Conservation (phyloP, 495 filamentous ascomycete genomes). For the Penicillium lividum region DNA sequence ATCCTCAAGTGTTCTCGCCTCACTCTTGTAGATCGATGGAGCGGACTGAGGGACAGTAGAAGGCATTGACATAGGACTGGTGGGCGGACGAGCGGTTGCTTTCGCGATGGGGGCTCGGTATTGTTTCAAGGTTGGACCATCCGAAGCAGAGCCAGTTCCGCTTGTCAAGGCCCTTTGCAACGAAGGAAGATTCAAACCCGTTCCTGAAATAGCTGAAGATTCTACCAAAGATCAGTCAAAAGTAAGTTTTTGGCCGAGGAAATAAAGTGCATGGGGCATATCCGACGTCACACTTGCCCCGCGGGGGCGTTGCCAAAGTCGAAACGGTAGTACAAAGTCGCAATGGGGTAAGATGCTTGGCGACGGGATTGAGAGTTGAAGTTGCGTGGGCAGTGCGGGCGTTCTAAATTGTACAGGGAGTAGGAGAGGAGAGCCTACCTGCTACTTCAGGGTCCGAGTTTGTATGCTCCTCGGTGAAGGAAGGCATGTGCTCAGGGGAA, state of each 20-base stretch:
- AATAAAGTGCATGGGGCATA: conserved; percentile 3
- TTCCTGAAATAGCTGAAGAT: conserved; percentile 30
- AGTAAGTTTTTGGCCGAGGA: neutral
- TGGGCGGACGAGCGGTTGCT: conserved; percentile 30
- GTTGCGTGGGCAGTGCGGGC: conserved; percentile 5
- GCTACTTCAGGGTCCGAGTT: conserved; percentile 30
- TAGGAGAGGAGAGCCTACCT: conserved; percentile 35
- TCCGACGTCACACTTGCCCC: conserved; percentile 3
- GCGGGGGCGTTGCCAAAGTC: neutral
- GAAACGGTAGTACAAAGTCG: conserved; percentile 4
- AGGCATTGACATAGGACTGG: conserved; percentile 26
- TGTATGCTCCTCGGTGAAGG: conserved; percentile 32
- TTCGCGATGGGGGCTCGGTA: conserved; percentile 31
- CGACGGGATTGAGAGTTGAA: neutral
- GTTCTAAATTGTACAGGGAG: conserved; percentile 8
- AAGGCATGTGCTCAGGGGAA: conserved; percentile 34
- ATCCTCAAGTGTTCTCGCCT: conserved; percentile 26
- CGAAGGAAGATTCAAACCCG: conserved; percentile 29
- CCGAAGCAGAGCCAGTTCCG: conserved; percentile 26
- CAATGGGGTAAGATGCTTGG: conserved; percentile 6
- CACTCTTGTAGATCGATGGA: conserved; percentile 22
- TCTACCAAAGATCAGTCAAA: conserved; percentile 21
- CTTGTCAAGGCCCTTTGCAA: conserved; percentile 28
- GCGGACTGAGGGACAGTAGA: conserved; percentile 30
- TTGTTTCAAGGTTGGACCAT: conserved; percentile 28